These are phyloP conservation scores for Lipomyces lipofer DNA, from an alignment of 805 yeast species.

Conservation along the genomic window DNA sequence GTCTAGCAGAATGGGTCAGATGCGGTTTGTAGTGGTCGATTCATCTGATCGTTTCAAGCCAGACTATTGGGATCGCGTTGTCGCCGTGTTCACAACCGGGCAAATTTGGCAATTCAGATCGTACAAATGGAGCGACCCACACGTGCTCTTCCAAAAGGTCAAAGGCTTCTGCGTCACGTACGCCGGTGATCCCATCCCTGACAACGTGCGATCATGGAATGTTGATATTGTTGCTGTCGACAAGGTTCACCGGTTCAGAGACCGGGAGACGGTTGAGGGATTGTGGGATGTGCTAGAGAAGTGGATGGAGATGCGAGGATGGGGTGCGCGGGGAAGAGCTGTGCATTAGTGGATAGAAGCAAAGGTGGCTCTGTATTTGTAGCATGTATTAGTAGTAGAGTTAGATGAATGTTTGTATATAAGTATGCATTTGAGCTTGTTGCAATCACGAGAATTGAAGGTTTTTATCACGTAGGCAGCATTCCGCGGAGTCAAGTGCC, in stretches of 20 bases:
- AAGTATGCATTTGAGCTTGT: too few relatives aligned
- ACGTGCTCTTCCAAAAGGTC: conserved; percentile 73
- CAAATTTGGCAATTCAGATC: conserved; percentile 95
- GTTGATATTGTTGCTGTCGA: conserved; percentile 77
- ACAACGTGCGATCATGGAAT: conserved; percentile 80
- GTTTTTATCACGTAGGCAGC: too few relatives aligned
- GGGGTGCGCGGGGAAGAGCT: conserved; percentile 31
- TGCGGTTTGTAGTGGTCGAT: conserved; percentile 78
- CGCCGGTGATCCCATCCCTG: conserved; percentile 78
- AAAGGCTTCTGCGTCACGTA: conserved; percentile 79
- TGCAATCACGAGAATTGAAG: too few relatives aligned
- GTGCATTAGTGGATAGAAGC: neutral
- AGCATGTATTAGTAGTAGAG: neutral
- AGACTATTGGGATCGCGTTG: conserved; percentile 97
- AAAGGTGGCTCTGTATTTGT: neutral
- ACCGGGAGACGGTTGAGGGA: conserved; percentile 78
- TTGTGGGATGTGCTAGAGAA: conserved; percentile 85
- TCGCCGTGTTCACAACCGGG: conserved; percentile 94
- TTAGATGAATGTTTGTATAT: too few relatives aligned
- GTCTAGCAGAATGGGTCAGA: conserved; percentile 56
- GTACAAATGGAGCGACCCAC: conserved; percentile 81
- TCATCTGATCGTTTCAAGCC: conserved; percentile 87
- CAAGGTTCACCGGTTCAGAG: conserved; percentile 69
- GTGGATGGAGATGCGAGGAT: conserved; percentile 68
- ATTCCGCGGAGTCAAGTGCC: too few relatives aligned